Evolutionary conservation across 2,329 filamentous ascomycete genomes (phyloP), one percentile per base, ranked within the genome.

Genomic region (Diaporthe vexans): DNA sequence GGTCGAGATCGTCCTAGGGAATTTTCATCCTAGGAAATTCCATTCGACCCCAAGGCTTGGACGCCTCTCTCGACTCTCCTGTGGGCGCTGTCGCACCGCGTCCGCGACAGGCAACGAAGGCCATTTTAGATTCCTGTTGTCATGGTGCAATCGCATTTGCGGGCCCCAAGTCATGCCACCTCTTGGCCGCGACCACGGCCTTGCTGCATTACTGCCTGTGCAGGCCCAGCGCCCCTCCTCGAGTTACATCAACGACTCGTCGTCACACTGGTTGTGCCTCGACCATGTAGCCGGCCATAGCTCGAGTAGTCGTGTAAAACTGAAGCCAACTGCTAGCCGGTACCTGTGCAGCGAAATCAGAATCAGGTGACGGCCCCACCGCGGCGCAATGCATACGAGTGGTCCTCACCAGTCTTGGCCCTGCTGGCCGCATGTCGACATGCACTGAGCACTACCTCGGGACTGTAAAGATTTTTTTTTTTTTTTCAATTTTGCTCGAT

Each of bases 401-500:
- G 11, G 10, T 5, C 40, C 15, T 15, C 4, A 43, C 40, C 17
- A 21, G n/a, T 52, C 26, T 4, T 37, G 46, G 9, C 19, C 21
- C n/a, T 37, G 43, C 26, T 6, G 43, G 33, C n/a, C 46, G 21
- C 37, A 13, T 29, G 40, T 73, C 54, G 57, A 21, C 9, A 3
- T 48, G 43, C n/a, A 63, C 46, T n/a, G 24, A 11, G 17, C 17
- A 21, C 10, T 54, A 26, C 51, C 26, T n/a, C 2, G 2, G 29
- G 10, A 37, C 2, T 37, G 10, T 48, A 24, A n/a, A 24, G 15
- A 6, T 1, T 10, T 51, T 11, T 76, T 75, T 67, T 75, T 67
- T 73, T 74, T 73, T 72, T 69, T 52, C 24, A 63, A 29, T 71
- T 58, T 72, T 63, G 57, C 70, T 72, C 70, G 26, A 72, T 77